Base-by-base conservation (phyloP, 1,139 yeast species). In the Zygosaccharomyces pseudobailii region DNA sequence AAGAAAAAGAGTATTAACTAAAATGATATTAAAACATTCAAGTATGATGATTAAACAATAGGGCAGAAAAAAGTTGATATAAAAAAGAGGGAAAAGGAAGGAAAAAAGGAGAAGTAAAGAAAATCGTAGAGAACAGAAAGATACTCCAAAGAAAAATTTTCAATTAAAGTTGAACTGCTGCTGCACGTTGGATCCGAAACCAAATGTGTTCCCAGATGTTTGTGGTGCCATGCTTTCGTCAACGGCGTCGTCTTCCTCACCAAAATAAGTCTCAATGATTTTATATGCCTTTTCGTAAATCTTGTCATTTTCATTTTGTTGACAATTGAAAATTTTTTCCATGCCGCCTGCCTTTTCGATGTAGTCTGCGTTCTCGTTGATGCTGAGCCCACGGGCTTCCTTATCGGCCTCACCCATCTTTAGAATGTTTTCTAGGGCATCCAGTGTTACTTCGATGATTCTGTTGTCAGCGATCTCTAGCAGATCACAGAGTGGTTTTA, bases 261-360 rank as follows among this genome's bases (percentile, higher is more conserved):
- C 77, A 70, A 92, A 92, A 72, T 88, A 92, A 60, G 84, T 87
- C 64, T 88, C 96, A 70, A 94, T 89, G 62, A 92, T 87, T 55
- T 75, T 74, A 72, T 79, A 94, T 38, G 98, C 95, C 73, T 90
- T 90, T 65, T 86, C 82, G 71, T 94, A 92, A 63, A 92, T 87
- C 66, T 84, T 87, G 67, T 90, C 95, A 69, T 92, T 92, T 64
- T 82, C 87, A 71, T 88, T 89, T 66, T 79, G 81, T 75, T 92
- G 98, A 67, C 96, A 87, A 53, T 87, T 90, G 69, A 87, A 86
- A 60, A 92, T 92, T 75, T 87, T 90, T 70, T 92, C 97, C 83
- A 90, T 86, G 55, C 98, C 98, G 59, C 97, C 97, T 40, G 97
- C 97, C 69, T 90, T 97, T 73, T 92, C 98, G 63, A 92, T 86